A percentile compares a stretch with the other conserved stretches of the same genome.
Evolutionary conservation across 2,329 filamentous ascomycete species (phyloP).

Genomic region (Botrytis tulipae): DNA sequence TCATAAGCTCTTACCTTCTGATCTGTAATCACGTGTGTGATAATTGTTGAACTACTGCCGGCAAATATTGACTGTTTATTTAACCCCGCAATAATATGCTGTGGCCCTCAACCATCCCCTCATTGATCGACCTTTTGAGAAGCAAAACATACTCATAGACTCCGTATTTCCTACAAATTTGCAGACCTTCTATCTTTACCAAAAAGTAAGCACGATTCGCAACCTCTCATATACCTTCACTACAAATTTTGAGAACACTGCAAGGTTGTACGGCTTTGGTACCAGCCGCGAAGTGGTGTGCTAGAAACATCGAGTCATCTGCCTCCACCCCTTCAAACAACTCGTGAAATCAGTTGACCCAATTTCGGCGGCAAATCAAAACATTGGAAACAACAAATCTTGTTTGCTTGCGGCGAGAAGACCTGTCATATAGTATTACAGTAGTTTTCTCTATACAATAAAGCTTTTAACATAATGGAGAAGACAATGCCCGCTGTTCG

Average conservation of each 20-base stretch:
- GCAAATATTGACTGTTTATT: not conserved
- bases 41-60: slow-evolving; percentile 2
- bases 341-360: not conserved
- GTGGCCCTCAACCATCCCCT: slow-evolving; percentile 5
- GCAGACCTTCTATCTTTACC: not conserved
- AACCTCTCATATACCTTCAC: not conserved
- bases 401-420: not conserved
- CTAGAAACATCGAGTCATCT: slow-evolving; percentile 2
- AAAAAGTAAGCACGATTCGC: not conserved
- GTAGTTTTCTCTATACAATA: not conserved
- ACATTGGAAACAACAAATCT: not conserved
- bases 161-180: not conserved
- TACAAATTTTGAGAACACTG: not conserved
- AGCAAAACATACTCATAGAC: not conserved
- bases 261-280: not conserved
- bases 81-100: slow-evolving; percentile 11
- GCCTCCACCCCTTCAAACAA: not conserved
- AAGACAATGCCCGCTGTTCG: slow-evolving; percentile 1
- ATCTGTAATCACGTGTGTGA: not conserved
- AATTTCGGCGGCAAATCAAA: not conserved
- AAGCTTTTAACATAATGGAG: slow-evolving; percentile 1
- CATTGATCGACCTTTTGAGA: slow-evolving; percentile 8
- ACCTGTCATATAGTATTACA: not conserved
- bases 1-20: not conserved
- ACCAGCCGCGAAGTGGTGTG: slow-evolving; percentile 12